These are phyloP conservation scores for Aegilops sharonensis DNA, from an alignment of 176 grass and related monocot species.

Conservation along the genomic window DNA sequence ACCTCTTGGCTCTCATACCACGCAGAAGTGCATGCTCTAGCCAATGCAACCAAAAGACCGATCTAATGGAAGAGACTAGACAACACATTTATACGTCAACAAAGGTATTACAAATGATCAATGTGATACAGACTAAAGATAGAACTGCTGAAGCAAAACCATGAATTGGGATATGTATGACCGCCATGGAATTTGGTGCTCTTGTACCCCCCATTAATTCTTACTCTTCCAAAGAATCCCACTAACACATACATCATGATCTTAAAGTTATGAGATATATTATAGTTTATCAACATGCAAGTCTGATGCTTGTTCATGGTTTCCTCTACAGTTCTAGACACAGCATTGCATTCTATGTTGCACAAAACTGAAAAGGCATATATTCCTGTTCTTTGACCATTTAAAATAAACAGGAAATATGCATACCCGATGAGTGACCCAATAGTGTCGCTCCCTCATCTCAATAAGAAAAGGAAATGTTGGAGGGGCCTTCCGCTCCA, in stretches of 20 bases:
- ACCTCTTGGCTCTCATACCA: too few species aligned
- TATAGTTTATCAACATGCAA: neutral
- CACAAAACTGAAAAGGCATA: neutral
- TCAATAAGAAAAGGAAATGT: constrained; percentile 98
- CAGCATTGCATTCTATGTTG: constrained; percentile 12
- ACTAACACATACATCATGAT: neutral
- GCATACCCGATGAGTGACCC: constrained; percentile 87
- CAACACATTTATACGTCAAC: too few species aligned
- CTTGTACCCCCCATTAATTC: neutral
- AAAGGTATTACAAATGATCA: neutral
- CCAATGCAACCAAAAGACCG: too few species aligned
- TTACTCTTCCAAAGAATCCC: neutral
- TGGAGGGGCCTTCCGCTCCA: constrained; percentile 84
- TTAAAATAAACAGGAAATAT: constrained; percentile 13
- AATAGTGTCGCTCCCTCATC: constrained; percentile 91
- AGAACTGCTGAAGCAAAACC: neutral
- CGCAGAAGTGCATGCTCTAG: too few species aligned
- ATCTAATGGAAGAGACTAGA: too few species aligned
- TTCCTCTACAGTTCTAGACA: neutral
- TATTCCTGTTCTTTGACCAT: neutral
- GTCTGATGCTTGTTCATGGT: neutral
- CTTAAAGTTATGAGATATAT: constrained; percentile 5
- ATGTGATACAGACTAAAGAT: neutral
- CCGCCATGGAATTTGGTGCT: neutral
- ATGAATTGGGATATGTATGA: neutral